phyloP scores from a whole-genome alignment of 1,139 yeast species.

The Taphrina wiesneri region DNA sequence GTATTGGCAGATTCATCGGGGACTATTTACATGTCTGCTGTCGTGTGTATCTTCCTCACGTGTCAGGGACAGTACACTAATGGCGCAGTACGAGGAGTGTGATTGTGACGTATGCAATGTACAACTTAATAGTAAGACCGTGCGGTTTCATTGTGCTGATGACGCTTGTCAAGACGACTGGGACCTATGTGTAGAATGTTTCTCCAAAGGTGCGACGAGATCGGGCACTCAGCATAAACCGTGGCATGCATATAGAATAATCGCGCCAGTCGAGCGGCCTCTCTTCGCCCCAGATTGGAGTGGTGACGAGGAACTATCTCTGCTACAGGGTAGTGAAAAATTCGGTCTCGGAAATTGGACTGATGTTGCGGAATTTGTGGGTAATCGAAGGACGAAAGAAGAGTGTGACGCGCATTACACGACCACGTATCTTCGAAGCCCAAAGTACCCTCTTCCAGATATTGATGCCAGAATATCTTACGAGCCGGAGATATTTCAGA shows the following conservation, averaged over 20 bases:
- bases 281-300: slow-evolving; percentile 93
- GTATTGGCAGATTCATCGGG: too few relatives aligned
- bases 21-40: slow-evolving; percentile 19
- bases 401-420: slow-evolving; percentile 85
- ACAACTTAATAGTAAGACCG: slow-evolving; percentile 24
- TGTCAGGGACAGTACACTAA: background rate
- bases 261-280: slow-evolving; percentile 94
- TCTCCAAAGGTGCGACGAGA: slow-evolving; percentile 76
- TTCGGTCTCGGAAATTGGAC: slow-evolving; percentile 97
- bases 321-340: slow-evolving; percentile 89
- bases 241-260: slow-evolving; percentile 85
- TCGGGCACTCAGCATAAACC: slow-evolving; percentile 78
- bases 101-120: slow-evolving; percentile 96
- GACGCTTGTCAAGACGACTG: slow-evolving; percentile 58
- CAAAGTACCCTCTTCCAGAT: slow-evolving; percentile 66
- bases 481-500: slow-evolving; percentile 68
- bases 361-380: slow-evolving; percentile 91
- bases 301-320: slow-evolving; percentile 88
- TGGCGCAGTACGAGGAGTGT: slow-evolving; percentile 51
- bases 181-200: slow-evolving; percentile 95
- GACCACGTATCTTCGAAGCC: slow-evolving; percentile 65
- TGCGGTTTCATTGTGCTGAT: slow-evolving; percentile 30
- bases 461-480: slow-evolving; percentile 69
- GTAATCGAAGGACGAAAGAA: slow-evolving; percentile 77
- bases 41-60: background rate